These are phyloP conservation scores for Aspergillus viridinutans DNA, from an alignment of 2,329 filamentous ascomycete species.

Conservation along the genomic window DNA sequence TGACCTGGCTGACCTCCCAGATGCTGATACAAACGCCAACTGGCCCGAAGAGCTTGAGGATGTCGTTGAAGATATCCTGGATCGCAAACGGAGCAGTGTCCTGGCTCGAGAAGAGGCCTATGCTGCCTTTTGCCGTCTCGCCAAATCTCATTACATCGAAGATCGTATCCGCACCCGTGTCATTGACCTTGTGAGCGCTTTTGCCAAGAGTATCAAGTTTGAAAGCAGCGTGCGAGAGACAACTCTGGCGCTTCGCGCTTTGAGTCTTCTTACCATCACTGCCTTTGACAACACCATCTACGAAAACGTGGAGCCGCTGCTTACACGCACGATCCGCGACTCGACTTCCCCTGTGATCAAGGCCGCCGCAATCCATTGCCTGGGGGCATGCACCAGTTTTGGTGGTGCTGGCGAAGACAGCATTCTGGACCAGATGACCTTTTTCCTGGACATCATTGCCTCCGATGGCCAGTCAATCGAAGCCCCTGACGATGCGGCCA, in stretches of 20 bases:
- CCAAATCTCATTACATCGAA: constrained; percentile 65
- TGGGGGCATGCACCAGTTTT: constrained; percentile 69
- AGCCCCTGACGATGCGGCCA: constrained; percentile 64
- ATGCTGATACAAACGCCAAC: constrained; percentile 48
- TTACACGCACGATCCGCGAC: constrained; percentile 64
- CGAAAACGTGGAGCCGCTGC: constrained; percentile 53
- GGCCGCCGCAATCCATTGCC: constrained; percentile 66
- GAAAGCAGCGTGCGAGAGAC: constrained; percentile 67
- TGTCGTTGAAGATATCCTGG: constrained; percentile 66
- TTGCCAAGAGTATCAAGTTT: constrained; percentile 66
- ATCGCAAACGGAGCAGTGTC: constrained; percentile 73
- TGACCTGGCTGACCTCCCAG: constrained; percentile 54
- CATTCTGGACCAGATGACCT: constrained; percentile 68
- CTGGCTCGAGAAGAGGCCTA: constrained; percentile 65
- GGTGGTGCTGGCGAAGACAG: constrained; percentile 68
- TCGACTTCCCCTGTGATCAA: constrained; percentile 63
- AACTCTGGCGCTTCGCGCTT: constrained; percentile 65
- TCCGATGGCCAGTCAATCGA: constrained; percentile 71
- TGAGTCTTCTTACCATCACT: constrained; percentile 67
- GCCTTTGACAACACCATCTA: constrained; percentile 63
- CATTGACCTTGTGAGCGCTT: constrained; percentile 59
- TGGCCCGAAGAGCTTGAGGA: constrained; percentile 62
- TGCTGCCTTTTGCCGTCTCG: constrained; percentile 57
- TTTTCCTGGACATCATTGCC: constrained; percentile 71
- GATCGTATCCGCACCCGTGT: constrained; percentile 58